A percentile compares a stretch with the other conserved stretches of the same genome.
These are phyloP conservation scores for Cryptococcus maquisensis DNA, from an alignment of 1,284 basidiomycete species.

Conservation along the genomic window DNA sequence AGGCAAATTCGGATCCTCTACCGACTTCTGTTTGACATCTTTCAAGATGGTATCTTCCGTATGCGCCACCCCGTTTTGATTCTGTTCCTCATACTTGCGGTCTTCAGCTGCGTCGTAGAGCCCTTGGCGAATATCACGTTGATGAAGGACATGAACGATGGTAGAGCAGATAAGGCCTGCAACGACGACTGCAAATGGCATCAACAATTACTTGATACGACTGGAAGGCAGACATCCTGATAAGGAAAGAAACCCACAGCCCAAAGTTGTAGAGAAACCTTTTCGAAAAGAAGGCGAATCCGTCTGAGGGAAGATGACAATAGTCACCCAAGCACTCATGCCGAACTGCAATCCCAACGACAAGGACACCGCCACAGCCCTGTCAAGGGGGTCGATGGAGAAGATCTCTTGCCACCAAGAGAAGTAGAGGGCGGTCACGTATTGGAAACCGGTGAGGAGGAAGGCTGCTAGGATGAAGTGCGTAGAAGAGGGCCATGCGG, in stretches of 20 bases:
- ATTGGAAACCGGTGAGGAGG: constrained; percentile 5
- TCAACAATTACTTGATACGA: too few relatives aligned
- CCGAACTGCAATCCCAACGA: constrained; percentile 1
- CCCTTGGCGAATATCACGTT: too few relatives aligned
- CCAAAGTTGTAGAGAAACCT: constrained; percentile 7
- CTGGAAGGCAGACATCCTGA: too few relatives aligned
- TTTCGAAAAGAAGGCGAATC: constrained; percentile 9
- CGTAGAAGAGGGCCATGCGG: not conserved
- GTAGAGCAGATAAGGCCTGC: too few relatives aligned
- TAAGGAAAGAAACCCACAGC: constrained; percentile 1
- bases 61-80: too few relatives aligned
- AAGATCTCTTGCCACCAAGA: constrained; percentile 12
- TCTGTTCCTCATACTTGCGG: too few relatives aligned
- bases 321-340: constrained; percentile 8
- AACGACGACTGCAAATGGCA: too few relatives aligned
- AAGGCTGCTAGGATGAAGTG: not conserved
- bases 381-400: constrained; percentile 7
- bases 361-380: not conserved
- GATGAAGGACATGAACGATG: too few relatives aligned
- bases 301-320: constrained; percentile 11
- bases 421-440: constrained; percentile 8
- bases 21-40: too few relatives aligned
- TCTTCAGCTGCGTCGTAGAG: too few relatives aligned
- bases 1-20: too few relatives aligned
- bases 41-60: too few relatives aligned